Percentiles rank a stretch among this genome's conserved stretches.
These are phyloP conservation scores for Pyrus betulifolia DNA, from an alignment of 306 rosid genomes.

Conservation along the genomic window DNA sequence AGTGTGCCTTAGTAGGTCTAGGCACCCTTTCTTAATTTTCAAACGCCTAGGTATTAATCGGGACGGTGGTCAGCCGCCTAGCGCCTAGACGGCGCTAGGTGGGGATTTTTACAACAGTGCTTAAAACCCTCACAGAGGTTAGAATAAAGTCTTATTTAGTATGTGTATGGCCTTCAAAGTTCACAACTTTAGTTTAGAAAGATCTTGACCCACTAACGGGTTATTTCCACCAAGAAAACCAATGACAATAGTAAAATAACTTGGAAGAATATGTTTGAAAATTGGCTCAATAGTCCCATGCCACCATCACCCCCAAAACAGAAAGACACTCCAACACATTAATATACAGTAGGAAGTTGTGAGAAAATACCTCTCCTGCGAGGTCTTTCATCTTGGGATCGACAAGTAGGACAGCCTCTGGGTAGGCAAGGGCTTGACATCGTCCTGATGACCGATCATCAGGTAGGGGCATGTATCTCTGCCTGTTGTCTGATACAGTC, in stretches of 20 bases:
- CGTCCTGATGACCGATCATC: slow-evolving; percentile 32
- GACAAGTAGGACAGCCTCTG: slow-evolving; percentile 36
- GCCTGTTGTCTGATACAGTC: slow-evolving; percentile 34
- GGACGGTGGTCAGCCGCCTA: too few species aligned
- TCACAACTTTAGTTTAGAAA: background rate
- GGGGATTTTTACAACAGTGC: too few species aligned
- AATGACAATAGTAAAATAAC: background rate
- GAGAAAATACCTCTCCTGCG: slow-evolving; percentile 30
- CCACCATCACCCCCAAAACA: background rate
- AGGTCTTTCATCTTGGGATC: slow-evolving; percentile 27
- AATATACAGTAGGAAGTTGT: background rate
- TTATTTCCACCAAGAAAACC: background rate
- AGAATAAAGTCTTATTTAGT: background rate
- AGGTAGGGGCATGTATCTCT: slow-evolving; percentile 41
- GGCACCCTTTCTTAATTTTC: too few species aligned
- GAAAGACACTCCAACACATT: background rate
- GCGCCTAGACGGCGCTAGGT: too few species aligned
- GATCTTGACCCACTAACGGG: background rate
- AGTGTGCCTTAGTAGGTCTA: too few species aligned
- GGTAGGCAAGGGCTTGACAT: slow-evolving; percentile 33
- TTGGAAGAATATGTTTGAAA: background rate
- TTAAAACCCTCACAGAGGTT: background rate
- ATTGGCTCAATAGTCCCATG: background rate
- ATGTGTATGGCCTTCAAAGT: background rate
- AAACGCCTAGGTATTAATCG: too few species aligned